Evolutionary conservation across 371 early-diverging fungal genomes (phyloP).

Genomic region (Nosema granulosis): DNA sequence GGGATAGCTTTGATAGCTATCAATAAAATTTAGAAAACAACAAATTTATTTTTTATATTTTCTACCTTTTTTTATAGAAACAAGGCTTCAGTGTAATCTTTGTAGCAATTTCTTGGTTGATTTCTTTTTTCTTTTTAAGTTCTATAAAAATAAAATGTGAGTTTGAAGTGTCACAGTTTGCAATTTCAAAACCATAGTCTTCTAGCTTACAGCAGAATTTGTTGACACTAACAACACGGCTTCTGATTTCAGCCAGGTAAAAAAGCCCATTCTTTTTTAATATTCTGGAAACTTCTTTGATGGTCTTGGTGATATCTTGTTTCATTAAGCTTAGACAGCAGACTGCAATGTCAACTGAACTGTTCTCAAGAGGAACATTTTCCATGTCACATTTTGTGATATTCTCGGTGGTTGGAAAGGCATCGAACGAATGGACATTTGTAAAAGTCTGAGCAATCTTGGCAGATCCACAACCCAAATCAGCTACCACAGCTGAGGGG

Average conservation of each 20-base stretch:
- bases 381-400: constrained; percentile 87
- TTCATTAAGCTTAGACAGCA: constrained; percentile 94
- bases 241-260: constrained; percentile 63
- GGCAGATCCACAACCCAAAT: constrained; percentile 95
- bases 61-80: constrained; percentile 65
- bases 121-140: constrained; percentile 53
- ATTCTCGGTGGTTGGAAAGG: constrained; percentile 75
- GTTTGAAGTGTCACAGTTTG: constrained; percentile 59
- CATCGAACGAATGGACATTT: constrained; percentile 79
- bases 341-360: constrained; percentile 77
- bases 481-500: constrained; percentile 70
- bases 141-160: constrained; percentile 63
- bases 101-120: constrained; percentile 31
- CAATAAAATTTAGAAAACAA: no score
- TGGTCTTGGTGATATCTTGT: constrained; percentile 79
- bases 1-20: no score
- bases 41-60: not conserved
- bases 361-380: constrained; percentile 72
- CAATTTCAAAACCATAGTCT: constrained; percentile 58
- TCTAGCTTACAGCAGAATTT: constrained; percentile 53
- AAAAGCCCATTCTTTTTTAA: constrained; percentile 72
- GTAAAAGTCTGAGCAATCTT: constrained; percentile 74
- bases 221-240: constrained; percentile 58
- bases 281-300: constrained; percentile 81
- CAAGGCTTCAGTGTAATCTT: constrained; percentile 59